Percentiles rank a stretch among this genome's conserved stretches.
Evolutionary conservation across 73 alveolate genomes (phyloP).

Genomic region (Paramecium octaurelia): DNA sequence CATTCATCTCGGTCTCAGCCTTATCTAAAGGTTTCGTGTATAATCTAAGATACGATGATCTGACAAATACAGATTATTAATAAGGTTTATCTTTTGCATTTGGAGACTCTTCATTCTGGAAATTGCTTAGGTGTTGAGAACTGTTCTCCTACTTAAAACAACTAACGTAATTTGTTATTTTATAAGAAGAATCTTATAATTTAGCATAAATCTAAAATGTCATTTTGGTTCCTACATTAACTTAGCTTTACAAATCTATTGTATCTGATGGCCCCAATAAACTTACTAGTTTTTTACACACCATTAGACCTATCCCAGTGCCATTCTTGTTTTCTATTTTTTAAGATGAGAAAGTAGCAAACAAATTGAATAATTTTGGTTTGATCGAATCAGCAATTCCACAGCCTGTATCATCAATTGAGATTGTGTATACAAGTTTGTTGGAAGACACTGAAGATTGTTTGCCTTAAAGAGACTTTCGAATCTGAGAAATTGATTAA

Average conservation of each 20-base stretch:
- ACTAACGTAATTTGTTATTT: not conserved
- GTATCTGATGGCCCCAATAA: slow-evolving; percentile 46
- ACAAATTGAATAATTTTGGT: slow-evolving; percentile 51
- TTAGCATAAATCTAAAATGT: slow-evolving; percentile 24
- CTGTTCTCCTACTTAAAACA: not conserved
- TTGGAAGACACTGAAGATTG: not conserved
- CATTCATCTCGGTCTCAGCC: not conserved
- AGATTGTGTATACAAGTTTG: not conserved
- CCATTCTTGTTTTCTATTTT: slow-evolving; percentile 51
- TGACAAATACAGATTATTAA: not conserved
- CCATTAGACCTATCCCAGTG: slow-evolving; percentile 58
- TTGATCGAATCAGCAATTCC: slow-evolving; percentile 47
- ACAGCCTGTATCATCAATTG: slow-evolving; percentile 59
- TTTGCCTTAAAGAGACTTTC: not conserved
- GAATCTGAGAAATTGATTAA: not conserved
- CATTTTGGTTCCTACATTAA: slow-evolving; percentile 27
- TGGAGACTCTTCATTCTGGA: not conserved
- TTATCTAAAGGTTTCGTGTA: not conserved
- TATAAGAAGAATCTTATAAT: not conserved
- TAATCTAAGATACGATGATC: slow-evolving; percentile 5
- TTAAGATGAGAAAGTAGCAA: slow-evolving; percentile 34
- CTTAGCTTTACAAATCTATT: slow-evolving; percentile 41
- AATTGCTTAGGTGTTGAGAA: not conserved
- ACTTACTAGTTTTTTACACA: slow-evolving; percentile 49
- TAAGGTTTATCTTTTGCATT: not conserved